A percentile compares a stretch with the other conserved stretches of the same genome.
Conservation (phyloP, 345 rosid species). For the Hibiscus tridactylites region DNA sequence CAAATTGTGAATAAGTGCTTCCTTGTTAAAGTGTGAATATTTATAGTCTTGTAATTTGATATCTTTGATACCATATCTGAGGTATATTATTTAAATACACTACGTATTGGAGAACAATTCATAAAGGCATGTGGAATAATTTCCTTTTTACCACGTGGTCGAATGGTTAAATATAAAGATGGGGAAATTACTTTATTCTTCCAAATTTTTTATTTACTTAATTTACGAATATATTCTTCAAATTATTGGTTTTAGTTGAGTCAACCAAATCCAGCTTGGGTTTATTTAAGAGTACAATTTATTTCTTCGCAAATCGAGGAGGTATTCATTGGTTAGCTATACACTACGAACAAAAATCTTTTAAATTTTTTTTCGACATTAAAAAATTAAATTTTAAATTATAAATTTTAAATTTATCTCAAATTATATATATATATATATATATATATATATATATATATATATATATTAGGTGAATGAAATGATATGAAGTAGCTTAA, state of each 20-base stretch:
- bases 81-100: too few species aligned
- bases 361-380: too few species aligned
- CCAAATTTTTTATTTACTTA: neutral
- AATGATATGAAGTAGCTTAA: neutral
- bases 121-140: neutral
- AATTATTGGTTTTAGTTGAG: neutral
- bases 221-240: neutral
- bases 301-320: neutral
- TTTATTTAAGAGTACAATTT: neutral
- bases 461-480: neutral
- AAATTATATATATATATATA: neutral
- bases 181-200: neutral
- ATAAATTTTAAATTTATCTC: too few species aligned
- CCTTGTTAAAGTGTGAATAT: too few species aligned
- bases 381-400: too few species aligned
- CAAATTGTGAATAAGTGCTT: too few species aligned
- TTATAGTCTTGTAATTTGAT: too few species aligned
- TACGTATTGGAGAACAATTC: neutral
- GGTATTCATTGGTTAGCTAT: neutral
- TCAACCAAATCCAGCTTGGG: neutral
- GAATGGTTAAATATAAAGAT: neutral
- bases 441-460: too few species aligned
- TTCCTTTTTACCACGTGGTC: neutral
- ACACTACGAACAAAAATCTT: neutral
- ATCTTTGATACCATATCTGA: too few species aligned